phyloP scores from a whole-genome alignment of 352 stramenopile species.

The Globisporangium takayamanum region DNA sequence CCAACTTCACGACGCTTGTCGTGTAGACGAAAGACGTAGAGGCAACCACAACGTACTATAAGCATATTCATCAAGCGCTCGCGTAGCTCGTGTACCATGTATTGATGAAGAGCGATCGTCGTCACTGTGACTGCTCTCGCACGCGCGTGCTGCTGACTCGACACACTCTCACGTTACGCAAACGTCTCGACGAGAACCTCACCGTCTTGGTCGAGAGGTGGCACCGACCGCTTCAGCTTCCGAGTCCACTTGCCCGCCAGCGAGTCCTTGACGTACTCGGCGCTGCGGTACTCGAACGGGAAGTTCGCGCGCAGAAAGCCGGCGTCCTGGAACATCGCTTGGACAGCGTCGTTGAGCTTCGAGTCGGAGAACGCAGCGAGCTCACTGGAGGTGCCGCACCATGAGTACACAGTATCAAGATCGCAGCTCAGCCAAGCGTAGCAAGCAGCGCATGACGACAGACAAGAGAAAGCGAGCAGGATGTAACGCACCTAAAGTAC shows the following conservation, averaged over 20 bases:
- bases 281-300: slow-evolving; percentile 55
- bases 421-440: background rate
- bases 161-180: slow-evolving; percentile 1
- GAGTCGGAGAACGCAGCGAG: slow-evolving; percentile 28
- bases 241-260: slow-evolving; percentile 34
- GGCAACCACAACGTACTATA: too few species aligned
- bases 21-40: slow-evolving; percentile 4
- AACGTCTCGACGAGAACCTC: slow-evolving; percentile 8
- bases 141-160: too few species aligned
- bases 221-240: slow-evolving; percentile 18
- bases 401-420: background rate
- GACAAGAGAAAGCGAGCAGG: slow-evolving; percentile 3
- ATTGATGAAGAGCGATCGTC: background rate
- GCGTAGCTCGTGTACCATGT: background rate
- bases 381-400: slow-evolving; percentile 21
- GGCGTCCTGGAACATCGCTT: slow-evolving; percentile 67
- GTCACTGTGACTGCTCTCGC: too few species aligned
- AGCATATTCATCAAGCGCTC: too few species aligned
- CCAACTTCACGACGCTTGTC: slow-evolving; percentile 64
- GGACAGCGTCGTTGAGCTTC: slow-evolving; percentile 35
- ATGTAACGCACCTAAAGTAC: slow-evolving; percentile 39
- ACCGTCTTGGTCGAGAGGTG: slow-evolving; percentile 4
- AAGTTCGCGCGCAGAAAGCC: slow-evolving; percentile 45
- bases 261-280: slow-evolving; percentile 45
- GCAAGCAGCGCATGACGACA: slow-evolving; percentile 9